Evolutionary conservation across 805 yeast genomes (phyloP).

Genomic region (Suhomyces xylopsoci): DNA sequence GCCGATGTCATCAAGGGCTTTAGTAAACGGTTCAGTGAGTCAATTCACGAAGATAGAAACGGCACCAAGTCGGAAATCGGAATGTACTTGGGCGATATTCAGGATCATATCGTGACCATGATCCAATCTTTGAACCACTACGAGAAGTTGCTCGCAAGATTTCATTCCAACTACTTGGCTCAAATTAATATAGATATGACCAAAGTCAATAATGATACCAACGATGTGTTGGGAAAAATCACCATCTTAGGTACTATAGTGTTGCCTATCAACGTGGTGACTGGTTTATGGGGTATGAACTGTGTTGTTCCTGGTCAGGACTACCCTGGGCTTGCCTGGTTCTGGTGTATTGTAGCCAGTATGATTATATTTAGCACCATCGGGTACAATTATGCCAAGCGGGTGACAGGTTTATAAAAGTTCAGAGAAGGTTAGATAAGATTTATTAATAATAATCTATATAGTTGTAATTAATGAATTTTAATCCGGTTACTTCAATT

Average conservation of each 20-base stretch:
- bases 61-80: slow-evolving; percentile 61
- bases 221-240: slow-evolving; percentile 90
- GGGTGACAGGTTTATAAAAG: slow-evolving; percentile 35
- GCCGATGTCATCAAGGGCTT: slow-evolving; percentile 98
- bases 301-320: slow-evolving; percentile 92
- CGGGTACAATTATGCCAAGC: slow-evolving; percentile 40
- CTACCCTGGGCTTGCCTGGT: slow-evolving; percentile 39
- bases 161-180: slow-evolving; percentile 95
- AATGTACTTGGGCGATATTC: slow-evolving; percentile 94
- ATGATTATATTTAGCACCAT: slow-evolving; percentile 35
- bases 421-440: not conserved
- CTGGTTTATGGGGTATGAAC: slow-evolving; percentile 99
- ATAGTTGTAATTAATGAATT: too few species aligned
- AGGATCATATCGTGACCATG: slow-evolving; percentile 97
- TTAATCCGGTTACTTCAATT: too few species aligned
- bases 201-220: slow-evolving; percentile 92
- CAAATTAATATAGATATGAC: slow-evolving; percentile 98
- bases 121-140: slow-evolving; percentile 91
- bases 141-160: slow-evolving; percentile 87
- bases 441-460: not conserved
- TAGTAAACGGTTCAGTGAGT: slow-evolving; percentile 85
- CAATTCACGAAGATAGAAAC: slow-evolving; percentile 7
- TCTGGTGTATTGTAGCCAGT: slow-evolving; percentile 33
- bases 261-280: slow-evolving; percentile 88
- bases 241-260: slow-evolving; percentile 94